Base-by-base conservation (phyloP, 2,329 filamentous ascomycete genomes). In the Magnaporthales sp. region DNA sequence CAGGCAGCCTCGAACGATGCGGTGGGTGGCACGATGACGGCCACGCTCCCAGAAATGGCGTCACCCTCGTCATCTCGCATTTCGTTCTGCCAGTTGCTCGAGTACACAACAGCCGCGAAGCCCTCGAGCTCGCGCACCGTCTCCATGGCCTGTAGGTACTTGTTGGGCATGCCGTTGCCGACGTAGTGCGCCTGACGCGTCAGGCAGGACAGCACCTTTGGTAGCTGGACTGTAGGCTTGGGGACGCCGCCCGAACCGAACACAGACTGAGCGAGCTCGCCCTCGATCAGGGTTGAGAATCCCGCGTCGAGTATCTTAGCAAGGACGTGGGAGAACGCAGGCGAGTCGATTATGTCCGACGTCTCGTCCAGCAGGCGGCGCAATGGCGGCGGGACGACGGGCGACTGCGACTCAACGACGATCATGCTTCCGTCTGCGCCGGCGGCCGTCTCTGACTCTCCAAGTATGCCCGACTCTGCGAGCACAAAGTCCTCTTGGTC, bases 281-380 rank as follows among this genome's bases (percentile, higher is more conserved):
- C 84, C 73, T 97, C 91, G 29, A 97, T 85, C 19, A 99, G 84
- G 27, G 90, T 86, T 2, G 91, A 91, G 79, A 97, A 99, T 66
- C 89, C 91, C 62, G 92, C 86, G 76, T 98, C 93, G 68, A 98
- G 90, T 67, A 97, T 85, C 67, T 91, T 87, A 2, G 90, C 92
- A 61, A 97, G 84, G 46, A 99, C 93, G 73, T 93, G 90, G 0
- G 89, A 86, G 78, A 98, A 98, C 46, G 91, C 86, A 0, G 95
- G 95, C 1, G 95, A 97, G 74, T 99, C 95, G 74, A 98, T 89
- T 27, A 99, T 85, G 75, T 99, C 95, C 54, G 94, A 91, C 1
- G 95, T 98, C 80, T 99, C 95, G 75, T 99, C 94, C 1, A 99
- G 86, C 24, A 99, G 85, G 67, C 91, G 89, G 67, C 94, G 88